phyloP scores from a whole-genome alignment of 345 rosid species.

The Hevea brasiliensis region DNA sequence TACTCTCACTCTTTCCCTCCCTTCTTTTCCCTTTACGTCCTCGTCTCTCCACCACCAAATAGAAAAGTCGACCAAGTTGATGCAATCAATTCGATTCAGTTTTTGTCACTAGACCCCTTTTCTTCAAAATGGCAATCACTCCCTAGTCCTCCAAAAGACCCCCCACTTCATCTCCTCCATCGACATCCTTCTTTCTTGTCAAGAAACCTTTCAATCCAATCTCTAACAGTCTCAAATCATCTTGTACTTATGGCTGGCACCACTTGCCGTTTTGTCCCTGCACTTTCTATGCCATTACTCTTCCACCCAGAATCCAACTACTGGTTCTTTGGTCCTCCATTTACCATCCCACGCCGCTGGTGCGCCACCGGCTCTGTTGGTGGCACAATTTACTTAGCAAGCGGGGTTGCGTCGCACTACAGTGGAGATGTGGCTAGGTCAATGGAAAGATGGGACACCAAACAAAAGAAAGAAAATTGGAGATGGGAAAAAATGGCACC shows the following conservation, averaged over 20 bases:
- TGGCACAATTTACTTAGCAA: conserved; percentile 45
- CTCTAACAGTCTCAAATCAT: conserved; percentile 39
- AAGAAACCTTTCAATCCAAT: conserved; percentile 44
- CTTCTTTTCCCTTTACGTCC: conserved; percentile 44
- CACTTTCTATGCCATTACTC: conserved; percentile 47
- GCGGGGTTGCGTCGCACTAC: conserved; percentile 43
- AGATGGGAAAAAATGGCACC: conserved; percentile 41
- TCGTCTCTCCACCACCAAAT: conserved; percentile 24
- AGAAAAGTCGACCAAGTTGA: too few relatives aligned
- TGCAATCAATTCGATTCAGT: conserved; percentile 18
- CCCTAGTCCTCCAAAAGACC: conserved; percentile 36
- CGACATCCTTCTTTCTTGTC: conserved; percentile 53
- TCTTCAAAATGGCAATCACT: conserved; percentile 43
- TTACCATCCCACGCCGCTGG: conserved; percentile 47
- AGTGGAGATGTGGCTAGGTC: too few relatives aligned
- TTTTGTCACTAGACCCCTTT: conserved; percentile 45
- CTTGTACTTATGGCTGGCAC: conserved; percentile 49
- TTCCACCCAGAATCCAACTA: conserved; percentile 36
- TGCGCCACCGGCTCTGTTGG: conserved; percentile 42
- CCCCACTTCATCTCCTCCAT: conserved; percentile 42
- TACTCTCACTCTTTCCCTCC: conserved; percentile 50
- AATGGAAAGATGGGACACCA: conserved; percentile 45
- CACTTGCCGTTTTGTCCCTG: conserved; percentile 37
- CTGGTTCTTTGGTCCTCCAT: conserved; percentile 44
- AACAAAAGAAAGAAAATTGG: conserved; percentile 6